Percentiles rank a stretch among this genome's conserved stretches.
These are phyloP conservation scores for Thoreauomyces humboldtii DNA, from an alignment of 192 early-diverging fungal genomes.

Conservation along the genomic window DNA sequence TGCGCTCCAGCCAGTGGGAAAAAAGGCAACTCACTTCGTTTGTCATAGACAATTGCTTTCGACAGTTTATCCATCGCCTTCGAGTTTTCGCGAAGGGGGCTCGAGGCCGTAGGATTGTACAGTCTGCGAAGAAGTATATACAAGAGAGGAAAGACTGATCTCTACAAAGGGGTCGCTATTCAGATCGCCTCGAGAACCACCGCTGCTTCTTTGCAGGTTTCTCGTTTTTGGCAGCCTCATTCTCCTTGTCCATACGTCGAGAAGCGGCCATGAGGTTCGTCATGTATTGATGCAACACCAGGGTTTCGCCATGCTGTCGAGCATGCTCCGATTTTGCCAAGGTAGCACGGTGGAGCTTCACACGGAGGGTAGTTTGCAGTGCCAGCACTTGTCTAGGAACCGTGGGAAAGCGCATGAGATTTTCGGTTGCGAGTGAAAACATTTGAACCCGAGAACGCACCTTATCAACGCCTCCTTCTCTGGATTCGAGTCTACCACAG, in stretches of 20 bases:
- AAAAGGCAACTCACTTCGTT: no score
- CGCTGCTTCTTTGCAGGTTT: no score
- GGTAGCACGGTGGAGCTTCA: conserved; percentile 4
- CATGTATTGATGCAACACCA: conserved; percentile 20
- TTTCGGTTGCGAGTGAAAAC: background rate
- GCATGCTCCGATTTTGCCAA: background rate
- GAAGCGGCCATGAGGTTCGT: conserved; percentile 12
- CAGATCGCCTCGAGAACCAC: no score
- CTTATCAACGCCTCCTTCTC: conserved; percentile 6
- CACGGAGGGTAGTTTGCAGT: conserved; percentile 8
- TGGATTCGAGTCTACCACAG: background rate
- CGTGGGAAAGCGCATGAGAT: background rate
- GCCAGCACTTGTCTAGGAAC: conserved; percentile 11
- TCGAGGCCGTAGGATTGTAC: no score
- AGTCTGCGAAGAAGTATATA: no score
- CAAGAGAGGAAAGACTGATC: no score
- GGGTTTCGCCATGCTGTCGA: conserved; percentile 11
- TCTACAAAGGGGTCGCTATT: no score
- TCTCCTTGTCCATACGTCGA: conserved; percentile 18
- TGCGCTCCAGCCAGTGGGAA: no score
- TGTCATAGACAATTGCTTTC: no score
- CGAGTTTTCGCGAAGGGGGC: no score
- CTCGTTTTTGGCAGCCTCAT: no score
- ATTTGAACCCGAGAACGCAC: background rate
- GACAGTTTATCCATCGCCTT: no score